Base-by-base conservation (phyloP, 2,329 filamentous ascomycete genomes). In the Alternaria ethzedia region DNA sequence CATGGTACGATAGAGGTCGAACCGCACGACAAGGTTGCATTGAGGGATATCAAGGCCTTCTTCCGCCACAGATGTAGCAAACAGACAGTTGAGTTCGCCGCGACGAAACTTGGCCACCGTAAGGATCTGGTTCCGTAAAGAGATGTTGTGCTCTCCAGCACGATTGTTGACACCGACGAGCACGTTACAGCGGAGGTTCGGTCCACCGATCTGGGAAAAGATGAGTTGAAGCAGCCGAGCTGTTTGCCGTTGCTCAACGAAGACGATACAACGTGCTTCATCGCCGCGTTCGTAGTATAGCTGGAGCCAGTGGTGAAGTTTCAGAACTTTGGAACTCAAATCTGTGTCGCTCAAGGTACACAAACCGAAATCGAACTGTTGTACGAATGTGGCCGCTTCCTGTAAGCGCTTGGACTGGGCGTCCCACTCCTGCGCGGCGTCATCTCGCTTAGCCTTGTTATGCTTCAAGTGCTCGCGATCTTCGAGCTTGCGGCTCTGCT, bases 1-100 rank as follows among this genome's bases (percentile, higher is more conserved):
- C 79, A 97, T 89, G 0, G 95, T 97, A 11, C 86, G 85, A 79
- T 94, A 97, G 3, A 97, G 86, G 75, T 98, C 93, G 73, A 97
- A 99, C 3, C 94, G 83, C 25, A 90, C 80, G 11, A 90, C 85
- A n/a, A 90, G 77, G 67, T 90, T 90, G 79, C 88, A 90, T 63
- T 89, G 86, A 5, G 88, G 88, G 21, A 90, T 88, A 72, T 90
- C 88, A 8, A 90, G 83, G 1, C 88, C 88, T 79, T 90, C 88
- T 73, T 90, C 88, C 4, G 87, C 88, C 3, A 90, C 86, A 12
- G 87, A 88, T 8, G 88, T 90, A 41, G 88, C 85, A 71, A 90
- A 90, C 17, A 89, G 77, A 63, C 87, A 88, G 65, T 89, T 90
- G 30, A 88, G 71, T 12, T 86, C 82, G 5, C 87, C 87, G 55